Evolutionary conservation across 148 eudicot genomes (phyloP), one percentile per base, ranked within the genome.

Genomic region (Rhododendron griersonianum): DNA sequence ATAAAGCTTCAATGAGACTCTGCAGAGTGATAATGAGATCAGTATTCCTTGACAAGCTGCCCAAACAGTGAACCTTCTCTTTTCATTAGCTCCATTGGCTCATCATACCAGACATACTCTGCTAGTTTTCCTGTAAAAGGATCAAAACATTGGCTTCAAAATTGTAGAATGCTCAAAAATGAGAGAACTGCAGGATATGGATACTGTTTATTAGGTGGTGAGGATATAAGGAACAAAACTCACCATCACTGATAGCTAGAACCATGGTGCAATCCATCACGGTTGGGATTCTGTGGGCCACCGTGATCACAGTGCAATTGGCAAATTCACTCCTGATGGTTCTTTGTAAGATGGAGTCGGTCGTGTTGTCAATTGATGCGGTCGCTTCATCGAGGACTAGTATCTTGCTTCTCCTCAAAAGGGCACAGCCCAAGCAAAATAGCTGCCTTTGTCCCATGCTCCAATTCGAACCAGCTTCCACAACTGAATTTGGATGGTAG

Each of bases 261-360:
- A 96, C 99, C 94, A 87, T 95, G 18, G 98, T 93, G 90, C 98
- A 93, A 83, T 96, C 98, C 99, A 95, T 95, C 86, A 96, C 98
- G 0, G 97, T 95, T 7, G 99, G 97, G 71, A 96, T 96, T 75
- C 99, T 93, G 74, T 96, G 98, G 30, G 99, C 99, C 73, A 96
- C 98, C 0, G 99, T 95, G 85, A 96, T 94, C 51, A 96, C 99
- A 33, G 98, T 95, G 88, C 97, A 96, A 81, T 95, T 90, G 6
- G 91, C 91, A 87, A 95, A 96, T 83, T 95, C 98, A 18, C 91
- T 89, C 30, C 98, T 89, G 78, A 96, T 95, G 51, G 95, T 92
- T 81, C 88, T 94, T 86, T 96, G 99, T 79, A 96, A 90, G 78
- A 95, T 92, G 86, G 82, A 87, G 84, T 96, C 99, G 0, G 98